These are phyloP conservation scores for Phaeosphaeria sp. DNA, from an alignment of 2,329 filamentous ascomycete genomes.

Conservation along the genomic window DNA sequence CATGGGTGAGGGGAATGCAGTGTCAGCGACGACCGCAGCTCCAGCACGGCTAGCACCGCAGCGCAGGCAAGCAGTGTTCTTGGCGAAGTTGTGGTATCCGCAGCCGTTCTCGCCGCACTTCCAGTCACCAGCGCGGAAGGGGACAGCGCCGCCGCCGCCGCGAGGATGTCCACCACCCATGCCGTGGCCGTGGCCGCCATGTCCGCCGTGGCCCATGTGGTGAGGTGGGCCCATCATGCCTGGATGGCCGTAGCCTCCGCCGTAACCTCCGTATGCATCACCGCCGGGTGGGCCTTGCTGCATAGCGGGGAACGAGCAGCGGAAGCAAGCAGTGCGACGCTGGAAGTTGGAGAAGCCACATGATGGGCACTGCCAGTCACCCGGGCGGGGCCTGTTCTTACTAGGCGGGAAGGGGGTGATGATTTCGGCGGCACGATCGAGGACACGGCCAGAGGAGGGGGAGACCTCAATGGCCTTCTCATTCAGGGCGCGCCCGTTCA, in stretches of 20 bases:
- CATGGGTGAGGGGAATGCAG: constrained; percentile 89
- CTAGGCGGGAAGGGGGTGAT: constrained; percentile 96
- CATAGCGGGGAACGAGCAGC: constrained; percentile 97
- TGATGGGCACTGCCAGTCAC: constrained; percentile 98
- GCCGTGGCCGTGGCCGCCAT: constrained; percentile 56
- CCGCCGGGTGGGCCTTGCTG: constrained; percentile 73
- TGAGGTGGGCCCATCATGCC: constrained; percentile 66
- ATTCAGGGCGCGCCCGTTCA: constrained; percentile 97
- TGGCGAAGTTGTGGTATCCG: constrained; percentile 98
- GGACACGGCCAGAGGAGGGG: constrained; percentile 92
- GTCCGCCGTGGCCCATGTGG: constrained; percentile 65
- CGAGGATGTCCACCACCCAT: constrained; percentile 62
- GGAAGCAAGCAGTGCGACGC: constrained; percentile 96
- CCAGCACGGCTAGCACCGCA: constrained; percentile 94
- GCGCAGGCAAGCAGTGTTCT: constrained; percentile 97
- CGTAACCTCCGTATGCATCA: constrained; percentile 65
- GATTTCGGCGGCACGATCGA: constrained; percentile 94
- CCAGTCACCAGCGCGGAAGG: constrained; percentile 98
- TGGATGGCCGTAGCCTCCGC: constrained; percentile 66
- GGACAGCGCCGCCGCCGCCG: constrained; percentile 86
- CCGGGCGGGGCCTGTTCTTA: constrained; percentile 96
- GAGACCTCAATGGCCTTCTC: constrained; percentile 99
- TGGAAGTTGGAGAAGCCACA: constrained; percentile 99
- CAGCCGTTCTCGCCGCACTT: constrained; percentile 98
- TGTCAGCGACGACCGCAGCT: constrained; percentile 92